Evolutionary conservation across 2,329 filamentous ascomycete genomes (phyloP), one percentile per base, ranked within the genome.

Genomic region (Neospermospora avenae): DNA sequence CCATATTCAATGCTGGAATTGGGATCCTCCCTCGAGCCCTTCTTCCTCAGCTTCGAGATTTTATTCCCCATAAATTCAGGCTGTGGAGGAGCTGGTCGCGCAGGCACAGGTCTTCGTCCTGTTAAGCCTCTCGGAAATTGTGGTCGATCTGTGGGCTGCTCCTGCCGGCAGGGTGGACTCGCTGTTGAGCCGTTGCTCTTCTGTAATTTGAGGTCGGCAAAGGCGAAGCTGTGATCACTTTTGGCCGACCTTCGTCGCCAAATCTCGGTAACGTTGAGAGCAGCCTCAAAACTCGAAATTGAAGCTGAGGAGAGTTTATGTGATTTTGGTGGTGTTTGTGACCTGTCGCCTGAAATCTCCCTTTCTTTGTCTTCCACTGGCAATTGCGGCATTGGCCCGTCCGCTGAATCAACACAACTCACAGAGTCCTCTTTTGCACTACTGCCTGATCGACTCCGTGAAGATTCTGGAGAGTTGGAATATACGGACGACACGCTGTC

Each of bases 131-230:
- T 62, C 22, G 66, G 67, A 10, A 65, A 51, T 34, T 60, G 52
- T 41, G 56, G 53, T 37, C 63, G 64, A 35, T 68, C 59, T 13
- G 55, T 53, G 13, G 62, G 25, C 60, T 59, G 68, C 35, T 60
- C 58, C 46, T 68, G 65, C 57, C 57, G 34, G 22, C 52, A 46
- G 49, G 68, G 65, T 45, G 67, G 67, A 41, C 59, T 67, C 8
- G 67, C 67, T 2, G 71, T 72, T 25, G 69, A 70, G 13, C 71
- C 70, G 67, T 73, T 72, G 58, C 66, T 69, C 44, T 67, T 65
- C 41, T 66, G 49, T 28, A 73, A 63, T 35, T 70, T 71, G 31
- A 73, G 62, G 25, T 71, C 67, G 11, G 67, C 46, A 59, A 73
- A 66, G 16, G 44, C 52, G 8, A 72, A 61, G 34, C 65, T 68